These are phyloP conservation scores for Gossypium stocksii DNA, from an alignment of 345 rosid genomes.

Conservation along the genomic window DNA sequence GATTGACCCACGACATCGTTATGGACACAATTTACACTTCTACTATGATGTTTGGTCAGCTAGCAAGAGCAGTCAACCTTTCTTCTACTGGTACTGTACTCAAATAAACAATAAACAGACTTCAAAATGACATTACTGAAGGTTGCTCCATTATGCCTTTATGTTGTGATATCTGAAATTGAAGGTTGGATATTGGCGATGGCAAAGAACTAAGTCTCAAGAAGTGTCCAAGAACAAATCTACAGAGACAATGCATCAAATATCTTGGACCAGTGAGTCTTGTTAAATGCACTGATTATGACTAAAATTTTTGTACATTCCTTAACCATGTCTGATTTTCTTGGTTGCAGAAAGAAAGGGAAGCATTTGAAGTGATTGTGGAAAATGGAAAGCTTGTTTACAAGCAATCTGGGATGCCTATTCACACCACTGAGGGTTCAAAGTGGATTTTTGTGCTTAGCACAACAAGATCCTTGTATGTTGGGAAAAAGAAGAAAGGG, in stretches of 20 bases:
- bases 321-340: background rate
- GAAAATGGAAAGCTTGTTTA: conserved; percentile 52
- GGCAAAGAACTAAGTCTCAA: conserved; percentile 61
- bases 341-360: conserved; percentile 54
- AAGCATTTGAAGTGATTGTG: conserved; percentile 53
- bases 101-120: background rate
- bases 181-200: conserved; percentile 74
- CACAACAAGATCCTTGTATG: conserved; percentile 54
- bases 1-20: conserved; percentile 87
- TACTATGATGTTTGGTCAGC: conserved; percentile 68
- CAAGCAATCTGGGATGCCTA: conserved; percentile 33
- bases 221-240: conserved; percentile 37
- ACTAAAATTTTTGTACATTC: background rate
- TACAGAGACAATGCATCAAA: conserved; percentile 52
- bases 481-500: conserved; percentile 63
- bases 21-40: conserved; percentile 82
- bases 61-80: conserved; percentile 64
- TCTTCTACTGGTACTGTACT: conserved; percentile 64
- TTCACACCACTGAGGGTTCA: conserved; percentile 39
- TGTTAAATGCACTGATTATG: background rate
- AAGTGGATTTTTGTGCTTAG: conserved; percentile 73
- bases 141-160: background rate
- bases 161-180: conserved; percentile 21
- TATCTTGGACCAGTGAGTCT: conserved; percentile 68
- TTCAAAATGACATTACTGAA: background rate